Evolutionary conservation across 1,284 basidiomycete species (phyloP).

Genomic region (Schizophyllum amplum): DNA sequence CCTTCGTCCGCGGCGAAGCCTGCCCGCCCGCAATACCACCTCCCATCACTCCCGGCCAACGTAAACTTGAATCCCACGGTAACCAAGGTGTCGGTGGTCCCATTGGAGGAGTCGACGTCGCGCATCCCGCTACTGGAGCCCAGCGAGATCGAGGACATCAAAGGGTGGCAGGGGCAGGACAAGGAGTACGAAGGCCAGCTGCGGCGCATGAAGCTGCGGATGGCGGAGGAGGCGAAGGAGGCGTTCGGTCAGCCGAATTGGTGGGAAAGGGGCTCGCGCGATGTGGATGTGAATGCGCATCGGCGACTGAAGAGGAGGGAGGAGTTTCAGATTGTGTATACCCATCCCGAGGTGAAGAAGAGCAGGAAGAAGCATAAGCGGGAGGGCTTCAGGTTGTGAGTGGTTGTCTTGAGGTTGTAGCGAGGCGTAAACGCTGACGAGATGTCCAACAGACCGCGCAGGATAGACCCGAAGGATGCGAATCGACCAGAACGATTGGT

Average conservation of each 20-base stretch:
- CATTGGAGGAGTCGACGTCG: constrained; percentile 43
- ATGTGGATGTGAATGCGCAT: constrained; percentile 24
- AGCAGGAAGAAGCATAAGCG: constrained; percentile 38
- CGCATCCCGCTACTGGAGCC: constrained; percentile 46
- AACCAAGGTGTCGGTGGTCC: constrained; percentile 59
- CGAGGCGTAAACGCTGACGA: constrained; percentile 10
- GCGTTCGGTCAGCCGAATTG: constrained; percentile 21
- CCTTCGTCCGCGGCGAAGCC: constrained; percentile 8
- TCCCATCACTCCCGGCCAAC: constrained; percentile 26
- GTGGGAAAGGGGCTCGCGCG: constrained; percentile 18
- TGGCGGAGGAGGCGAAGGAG: constrained; percentile 33
- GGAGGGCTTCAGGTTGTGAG: constrained; percentile 68
- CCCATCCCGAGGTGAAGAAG: constrained; percentile 35
- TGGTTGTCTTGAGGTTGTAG: constrained; percentile 16
- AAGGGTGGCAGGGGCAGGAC: constrained; percentile 40
- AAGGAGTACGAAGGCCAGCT: constrained; percentile 38
- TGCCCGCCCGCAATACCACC: constrained; percentile 12
- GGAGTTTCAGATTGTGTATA: constrained; percentile 64
- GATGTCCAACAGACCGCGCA: constrained; percentile 44
- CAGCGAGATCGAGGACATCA: constrained; percentile 29
- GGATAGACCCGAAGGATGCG: constrained; percentile 48
- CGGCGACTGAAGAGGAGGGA: constrained; percentile 35
- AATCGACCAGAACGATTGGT: constrained; percentile 74
- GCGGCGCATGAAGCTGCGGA: constrained; percentile 35
- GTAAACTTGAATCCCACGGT: constrained; percentile 49